Percentiles rank a stretch among this genome's conserved stretches.
Evolutionary conservation across 179 eudicot species (phyloP).

Genomic region (Heliamphora pulchella): DNA sequence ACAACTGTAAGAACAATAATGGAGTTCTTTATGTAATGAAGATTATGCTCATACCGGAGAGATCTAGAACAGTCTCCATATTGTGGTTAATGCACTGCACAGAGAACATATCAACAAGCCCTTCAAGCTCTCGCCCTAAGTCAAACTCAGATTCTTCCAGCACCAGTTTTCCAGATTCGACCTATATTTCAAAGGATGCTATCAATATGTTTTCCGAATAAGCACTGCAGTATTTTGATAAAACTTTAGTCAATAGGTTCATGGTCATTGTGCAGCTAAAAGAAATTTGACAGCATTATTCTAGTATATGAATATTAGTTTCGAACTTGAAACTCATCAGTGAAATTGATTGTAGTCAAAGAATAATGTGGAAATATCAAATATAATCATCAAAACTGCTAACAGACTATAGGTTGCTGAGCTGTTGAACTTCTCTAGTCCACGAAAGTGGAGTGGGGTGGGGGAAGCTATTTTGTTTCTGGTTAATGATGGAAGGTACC

Average conservation of each 20-base stretch:
- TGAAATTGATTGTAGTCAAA: background rate
- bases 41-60: slow-evolving; percentile 48
- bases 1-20: background rate
- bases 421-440: background rate
- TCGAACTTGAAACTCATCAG: background rate
- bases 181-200: slow-evolving; percentile 36
- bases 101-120: slow-evolving; percentile 92
- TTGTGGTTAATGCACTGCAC: slow-evolving; percentile 91
- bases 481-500: background rate
- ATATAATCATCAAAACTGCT: background rate
- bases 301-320: background rate
- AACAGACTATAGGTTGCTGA: background rate
- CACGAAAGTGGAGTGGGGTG: background rate
- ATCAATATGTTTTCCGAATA: background rate
- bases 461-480: too few relatives aligned
- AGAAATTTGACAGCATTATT: background rate
- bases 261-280: slow-evolving; percentile 1
- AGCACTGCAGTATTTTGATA: background rate
- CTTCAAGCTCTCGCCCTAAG: slow-evolving; percentile 93
- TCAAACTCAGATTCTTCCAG: slow-evolving; percentile 90
- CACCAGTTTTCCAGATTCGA: slow-evolving; percentile 91
- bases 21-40: background rate
- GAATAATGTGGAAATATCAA: background rate
- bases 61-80: slow-evolving; percentile 84
- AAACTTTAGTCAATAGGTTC: background rate